Evolutionary conservation across 805 yeast genomes (phyloP), one percentile per base, ranked within the genome.

Genomic region (Yueomyces sp.): DNA sequence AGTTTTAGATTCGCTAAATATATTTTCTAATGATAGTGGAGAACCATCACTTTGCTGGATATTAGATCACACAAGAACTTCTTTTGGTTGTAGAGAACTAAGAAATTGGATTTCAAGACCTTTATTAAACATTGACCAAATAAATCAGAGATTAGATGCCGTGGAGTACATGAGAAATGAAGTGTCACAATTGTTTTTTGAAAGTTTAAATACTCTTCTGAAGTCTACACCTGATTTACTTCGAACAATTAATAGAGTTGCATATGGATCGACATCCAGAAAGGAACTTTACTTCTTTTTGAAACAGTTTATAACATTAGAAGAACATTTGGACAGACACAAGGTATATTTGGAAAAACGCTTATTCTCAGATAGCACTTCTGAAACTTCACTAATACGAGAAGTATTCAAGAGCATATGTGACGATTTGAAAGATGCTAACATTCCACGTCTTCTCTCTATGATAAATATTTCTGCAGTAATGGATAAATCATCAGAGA

Each of bases 41-140:
- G 62, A 68, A 32, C 97, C 96, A 0, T 77, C 95, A 0, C 63
- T 90, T 11, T 57, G 84, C 12, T 85, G 94, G 87, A 65, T 85
- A 2, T 52, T 92, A 47, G 83, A 90, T 56, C 87, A 82, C 50
- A 85, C 97, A 0, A 64, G 76, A 33, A 85, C 97, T 0, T 68
- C 72, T 30, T 81, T 81, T 59, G 98, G 98, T 0, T 72, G 68
- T 39, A 62, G 95, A 43, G 52, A 76, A 46, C 58, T 92, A 11
- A 67, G 70, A 30, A 65, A 72, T 36, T 92, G 98, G 98, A 63
- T 88, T 0, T 68, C 77, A 1, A 67, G 71, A 47, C 98, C 98
- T 1, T 66, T 88, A 27, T 61, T 75, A 0, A 69, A 77, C 38
- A 64, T 68, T 31, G 67, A 63, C 1, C 63, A 63, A 6, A 81